These are phyloP conservation scores for Scolecobasidium constrictum DNA, from an alignment of 2,329 filamentous ascomycete species.

Conservation along the genomic window DNA sequence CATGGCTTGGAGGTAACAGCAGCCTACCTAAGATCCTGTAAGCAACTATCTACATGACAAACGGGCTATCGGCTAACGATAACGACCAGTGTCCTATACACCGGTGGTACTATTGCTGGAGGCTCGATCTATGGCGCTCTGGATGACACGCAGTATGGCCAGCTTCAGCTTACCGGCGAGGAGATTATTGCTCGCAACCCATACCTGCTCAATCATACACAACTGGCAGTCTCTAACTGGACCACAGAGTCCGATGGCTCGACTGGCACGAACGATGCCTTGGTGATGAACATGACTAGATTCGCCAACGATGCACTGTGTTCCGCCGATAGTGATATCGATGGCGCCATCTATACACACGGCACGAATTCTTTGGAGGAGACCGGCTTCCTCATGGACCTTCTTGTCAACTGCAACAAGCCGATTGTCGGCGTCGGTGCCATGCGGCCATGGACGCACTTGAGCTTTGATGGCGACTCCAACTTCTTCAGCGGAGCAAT, in stretches of 20 bases:
- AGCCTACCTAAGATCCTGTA: no score
- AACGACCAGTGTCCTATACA: no score
- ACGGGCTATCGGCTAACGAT: no score
- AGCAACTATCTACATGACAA: no score
- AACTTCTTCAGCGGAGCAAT: slow-evolving; percentile 21
- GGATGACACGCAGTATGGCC: slow-evolving; percentile 20
- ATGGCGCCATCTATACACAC: slow-evolving; percentile 19
- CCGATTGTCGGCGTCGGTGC: slow-evolving; percentile 18
- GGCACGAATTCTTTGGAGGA: slow-evolving; percentile 21
- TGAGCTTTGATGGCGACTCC: slow-evolving; percentile 18
- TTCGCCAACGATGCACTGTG: slow-evolving; percentile 19
- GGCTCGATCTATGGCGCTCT: slow-evolving; percentile 20
- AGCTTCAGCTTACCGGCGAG: slow-evolving; percentile 17
- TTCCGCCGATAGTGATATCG: slow-evolving; percentile 19
- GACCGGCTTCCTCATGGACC: slow-evolving; percentile 19
- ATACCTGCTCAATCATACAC: slow-evolving; percentile 19
- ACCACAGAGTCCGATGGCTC: no score
- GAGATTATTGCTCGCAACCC: slow-evolving; percentile 19
- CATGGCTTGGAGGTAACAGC: no score
- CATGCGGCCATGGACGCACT: slow-evolving; percentile 19
- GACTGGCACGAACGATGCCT: slow-evolving; percentile 18
- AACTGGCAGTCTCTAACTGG: slow-evolving; percentile 20
- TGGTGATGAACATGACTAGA: slow-evolving; percentile 22
- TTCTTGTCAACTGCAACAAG: slow-evolving; percentile 19
- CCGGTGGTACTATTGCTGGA: no score